Conservation (phyloP, 2,329 filamentous ascomycete genomes). For the Leptodontidium sp. region DNA sequence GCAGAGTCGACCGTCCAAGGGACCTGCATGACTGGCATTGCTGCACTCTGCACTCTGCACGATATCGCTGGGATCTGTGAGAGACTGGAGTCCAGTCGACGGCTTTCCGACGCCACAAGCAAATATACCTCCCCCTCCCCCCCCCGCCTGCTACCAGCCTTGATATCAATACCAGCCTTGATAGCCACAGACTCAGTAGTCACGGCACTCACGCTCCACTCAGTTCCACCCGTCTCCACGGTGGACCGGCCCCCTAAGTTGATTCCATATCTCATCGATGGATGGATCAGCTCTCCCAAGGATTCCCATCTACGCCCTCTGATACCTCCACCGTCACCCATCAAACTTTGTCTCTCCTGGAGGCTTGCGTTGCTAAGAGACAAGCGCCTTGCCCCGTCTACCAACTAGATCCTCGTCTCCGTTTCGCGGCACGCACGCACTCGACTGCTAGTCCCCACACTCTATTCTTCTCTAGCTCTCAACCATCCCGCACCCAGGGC, state of each 20-base stretch:
- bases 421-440: conserved; percentile 34
- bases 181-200: conserved; percentile 29
- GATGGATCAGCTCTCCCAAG: conserved; percentile 20
- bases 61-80: conserved; percentile 23
- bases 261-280: conserved; percentile 23
- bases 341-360: conserved; percentile 24
- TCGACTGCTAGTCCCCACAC: conserved; percentile 40
- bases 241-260: conserved; percentile 7
- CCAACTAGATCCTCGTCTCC: conserved; percentile 38
- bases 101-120: conserved; percentile 34
- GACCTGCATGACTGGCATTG: conserved; percentile 21
- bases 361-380: conserved; percentile 38
- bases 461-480: conserved; percentile 29
- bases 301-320: neutral
- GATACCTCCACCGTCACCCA: conserved; percentile 24
- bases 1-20: conserved; percentile 26
- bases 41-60: conserved; percentile 21
- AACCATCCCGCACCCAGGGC: conserved; percentile 30
- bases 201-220: conserved; percentile 30
- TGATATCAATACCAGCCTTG: conserved; percentile 15
- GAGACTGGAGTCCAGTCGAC: neutral
- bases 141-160: neutral
- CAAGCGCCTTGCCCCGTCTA: conserved; percentile 34
- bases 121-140: conserved; percentile 25
- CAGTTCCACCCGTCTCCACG: conserved; percentile 2